These are phyloP conservation scores for Sedum album DNA, from an alignment of 164 flowering plant genomes.

Conservation along the genomic window DNA sequence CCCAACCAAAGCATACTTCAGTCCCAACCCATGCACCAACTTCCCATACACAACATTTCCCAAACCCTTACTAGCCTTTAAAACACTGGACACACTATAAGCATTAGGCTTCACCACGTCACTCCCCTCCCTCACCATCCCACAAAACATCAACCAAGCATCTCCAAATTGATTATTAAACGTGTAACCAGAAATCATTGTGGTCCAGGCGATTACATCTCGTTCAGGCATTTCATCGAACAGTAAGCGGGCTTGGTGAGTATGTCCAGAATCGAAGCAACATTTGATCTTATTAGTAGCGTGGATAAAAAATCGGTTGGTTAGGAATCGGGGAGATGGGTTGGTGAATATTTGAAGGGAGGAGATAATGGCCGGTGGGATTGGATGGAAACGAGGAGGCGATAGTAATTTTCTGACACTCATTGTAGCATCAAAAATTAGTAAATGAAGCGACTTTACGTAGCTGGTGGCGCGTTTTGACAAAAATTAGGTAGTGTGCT, in stretches of 20 bases:
- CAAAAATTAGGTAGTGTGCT: no score
- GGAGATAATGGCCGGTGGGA: conserved; percentile 18
- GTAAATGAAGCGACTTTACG: not conserved
- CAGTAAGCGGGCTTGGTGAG: conserved; percentile 48
- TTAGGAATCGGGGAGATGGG: conserved; percentile 19
- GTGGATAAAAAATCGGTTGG: conserved; percentile 25
- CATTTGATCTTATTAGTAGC: conserved; percentile 53
- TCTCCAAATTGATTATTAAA: conserved; percentile 26
- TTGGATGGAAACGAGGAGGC: conserved; percentile 12
- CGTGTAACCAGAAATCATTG: conserved; percentile 66
- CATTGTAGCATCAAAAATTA: conserved; percentile 9
- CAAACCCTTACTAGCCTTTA: conserved; percentile 73
- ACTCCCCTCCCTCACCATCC: conserved; percentile 35
- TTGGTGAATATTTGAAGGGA: conserved; percentile 18
- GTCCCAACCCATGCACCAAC: conserved; percentile 53
- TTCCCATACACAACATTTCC: conserved; percentile 31
- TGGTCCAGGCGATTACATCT: conserved; percentile 83
- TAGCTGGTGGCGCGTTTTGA: no score
- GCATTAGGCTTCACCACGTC: conserved; percentile 41
- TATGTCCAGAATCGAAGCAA: conserved; percentile 29
- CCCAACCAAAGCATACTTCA: conserved; percentile 50
- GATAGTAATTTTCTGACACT: conserved; percentile 15
- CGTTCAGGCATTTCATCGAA: conserved; percentile 72
- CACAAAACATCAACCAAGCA: conserved; percentile 51
- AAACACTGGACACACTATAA: conserved; percentile 50